Evolutionary conservation across 106 monocot species (phyloP).

Genomic region (Dioscorea dumetorum): DNA sequence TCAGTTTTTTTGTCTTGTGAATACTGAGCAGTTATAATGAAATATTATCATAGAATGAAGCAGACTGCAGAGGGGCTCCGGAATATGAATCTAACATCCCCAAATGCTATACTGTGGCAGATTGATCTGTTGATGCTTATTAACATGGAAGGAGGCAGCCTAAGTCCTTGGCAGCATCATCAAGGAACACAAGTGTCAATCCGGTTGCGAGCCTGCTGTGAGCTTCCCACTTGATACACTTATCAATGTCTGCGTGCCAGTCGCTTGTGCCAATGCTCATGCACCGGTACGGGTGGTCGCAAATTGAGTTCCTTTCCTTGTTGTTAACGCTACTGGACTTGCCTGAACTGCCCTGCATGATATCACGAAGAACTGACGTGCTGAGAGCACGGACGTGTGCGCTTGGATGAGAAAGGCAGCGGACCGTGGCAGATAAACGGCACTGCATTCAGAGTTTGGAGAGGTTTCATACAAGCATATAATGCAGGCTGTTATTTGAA

Average conservation of each 20-base stretch:
- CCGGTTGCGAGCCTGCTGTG: constrained; percentile 69
- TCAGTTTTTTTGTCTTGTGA: not conserved
- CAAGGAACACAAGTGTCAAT: constrained; percentile 58
- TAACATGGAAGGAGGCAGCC: constrained; percentile 40
- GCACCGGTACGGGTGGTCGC: constrained; percentile 35
- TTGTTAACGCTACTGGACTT: constrained; percentile 17
- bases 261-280: constrained; percentile 31
- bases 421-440: constrained; percentile 76
- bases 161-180: constrained; percentile 67
- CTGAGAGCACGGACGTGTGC: constrained; percentile 93
- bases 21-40: not conserved
- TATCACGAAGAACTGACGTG: constrained; percentile 69
- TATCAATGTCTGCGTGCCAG: constrained; percentile 78
- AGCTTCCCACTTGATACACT: constrained; percentile 79
- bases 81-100: not conserved
- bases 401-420: constrained; percentile 94
- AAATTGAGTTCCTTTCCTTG: constrained; percentile 19
- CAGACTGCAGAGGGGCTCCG: not conserved
- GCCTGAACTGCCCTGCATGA: constrained; percentile 42
- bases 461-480: not conserved
- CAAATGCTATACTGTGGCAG: not conserved
- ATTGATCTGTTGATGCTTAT: not conserved
- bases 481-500: not conserved
- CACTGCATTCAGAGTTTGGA: constrained; percentile 40
- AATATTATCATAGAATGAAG: not conserved